Evolutionary conservation across 2,329 filamentous ascomycete species (phyloP).

Genomic region (Sporothrix inflata): DNA sequence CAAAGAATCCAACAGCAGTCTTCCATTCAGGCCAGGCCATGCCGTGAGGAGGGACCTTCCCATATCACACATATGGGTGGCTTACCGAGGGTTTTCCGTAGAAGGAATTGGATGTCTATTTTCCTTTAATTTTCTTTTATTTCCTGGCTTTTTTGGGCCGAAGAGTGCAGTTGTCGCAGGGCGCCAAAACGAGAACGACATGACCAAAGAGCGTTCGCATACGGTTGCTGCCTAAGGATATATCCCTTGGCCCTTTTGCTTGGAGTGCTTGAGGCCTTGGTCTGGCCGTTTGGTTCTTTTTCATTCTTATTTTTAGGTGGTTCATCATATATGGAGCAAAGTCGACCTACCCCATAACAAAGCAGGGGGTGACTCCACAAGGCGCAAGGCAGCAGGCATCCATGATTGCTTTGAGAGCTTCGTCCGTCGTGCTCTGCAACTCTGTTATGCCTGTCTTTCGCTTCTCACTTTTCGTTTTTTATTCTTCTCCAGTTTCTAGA

Average conservation of each 20-base stretch:
- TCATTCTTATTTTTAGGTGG: not conserved
- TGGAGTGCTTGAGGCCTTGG: not conserved
- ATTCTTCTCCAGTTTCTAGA: not conserved
- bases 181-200: not conserved
- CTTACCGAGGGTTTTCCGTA: not conserved
- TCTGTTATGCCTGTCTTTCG: not conserved
- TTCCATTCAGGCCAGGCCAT: not conserved
- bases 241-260: not conserved
- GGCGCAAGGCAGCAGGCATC: conserved; percentile 29
- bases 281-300: not conserved
- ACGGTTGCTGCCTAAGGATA: conserved; percentile 18
- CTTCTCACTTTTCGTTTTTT: not conserved
- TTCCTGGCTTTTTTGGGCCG: not conserved
- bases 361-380: conserved; percentile 15
- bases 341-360: conserved; percentile 1
- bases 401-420: not conserved
- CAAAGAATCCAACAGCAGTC: not conserved
- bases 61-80: not conserved
- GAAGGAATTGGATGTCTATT: not conserved
- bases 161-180: not conserved
- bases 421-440: not conserved
- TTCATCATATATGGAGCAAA: not conserved
- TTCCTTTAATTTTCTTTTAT: not conserved
- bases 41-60: not conserved
- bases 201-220: not conserved